These are phyloP conservation scores for Ophiosphaerella narmari DNA, from an alignment of 2,329 filamentous ascomycete species.

Conservation along the genomic window DNA sequence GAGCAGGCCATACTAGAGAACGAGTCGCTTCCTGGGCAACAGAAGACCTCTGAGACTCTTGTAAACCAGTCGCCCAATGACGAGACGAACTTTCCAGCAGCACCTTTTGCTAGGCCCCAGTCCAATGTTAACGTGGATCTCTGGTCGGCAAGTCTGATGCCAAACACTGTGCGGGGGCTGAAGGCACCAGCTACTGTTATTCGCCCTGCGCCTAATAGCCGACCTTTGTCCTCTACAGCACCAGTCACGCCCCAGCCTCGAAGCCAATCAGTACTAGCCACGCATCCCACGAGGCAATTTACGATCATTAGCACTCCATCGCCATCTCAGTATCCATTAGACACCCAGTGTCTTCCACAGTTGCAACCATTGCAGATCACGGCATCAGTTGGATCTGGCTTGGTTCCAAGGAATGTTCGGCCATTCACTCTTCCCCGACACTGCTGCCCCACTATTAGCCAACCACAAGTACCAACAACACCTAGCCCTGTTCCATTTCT, in stretches of 20 bases:
- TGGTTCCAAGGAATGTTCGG: constrained; percentile 35
- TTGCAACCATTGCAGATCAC: constrained; percentile 7
- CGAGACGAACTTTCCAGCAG: neutral
- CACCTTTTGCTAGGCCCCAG: constrained; percentile 9
- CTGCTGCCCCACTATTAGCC: constrained; percentile 13
- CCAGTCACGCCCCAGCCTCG: constrained; percentile 10
- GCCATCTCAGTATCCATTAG: constrained; percentile 6
- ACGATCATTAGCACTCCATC: constrained; percentile 6
- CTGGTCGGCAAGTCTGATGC: constrained; percentile 21
- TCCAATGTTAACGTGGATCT: constrained; percentile 39
- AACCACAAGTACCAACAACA: constrained; percentile 13
- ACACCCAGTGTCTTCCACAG: neutral
- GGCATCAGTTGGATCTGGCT: constrained; percentile 12
- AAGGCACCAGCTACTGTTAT: constrained; percentile 14
- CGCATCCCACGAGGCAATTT: constrained; percentile 5
- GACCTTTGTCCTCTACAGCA: neutral
- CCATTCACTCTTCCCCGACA: constrained; percentile 21
- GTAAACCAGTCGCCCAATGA: neutral
- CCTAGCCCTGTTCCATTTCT: constrained; percentile 9
- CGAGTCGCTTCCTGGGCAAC: neutral
- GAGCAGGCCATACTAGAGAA: constrained; percentile 6
- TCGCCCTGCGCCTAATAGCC: constrained; percentile 8
- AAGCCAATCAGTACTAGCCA: constrained; percentile 7
- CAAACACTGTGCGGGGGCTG: constrained; percentile 7
- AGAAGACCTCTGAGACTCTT: neutral